These are phyloP conservation scores for Lophium mytilinum DNA, from an alignment of 495 filamentous ascomycete species.

Conservation along the genomic window DNA sequence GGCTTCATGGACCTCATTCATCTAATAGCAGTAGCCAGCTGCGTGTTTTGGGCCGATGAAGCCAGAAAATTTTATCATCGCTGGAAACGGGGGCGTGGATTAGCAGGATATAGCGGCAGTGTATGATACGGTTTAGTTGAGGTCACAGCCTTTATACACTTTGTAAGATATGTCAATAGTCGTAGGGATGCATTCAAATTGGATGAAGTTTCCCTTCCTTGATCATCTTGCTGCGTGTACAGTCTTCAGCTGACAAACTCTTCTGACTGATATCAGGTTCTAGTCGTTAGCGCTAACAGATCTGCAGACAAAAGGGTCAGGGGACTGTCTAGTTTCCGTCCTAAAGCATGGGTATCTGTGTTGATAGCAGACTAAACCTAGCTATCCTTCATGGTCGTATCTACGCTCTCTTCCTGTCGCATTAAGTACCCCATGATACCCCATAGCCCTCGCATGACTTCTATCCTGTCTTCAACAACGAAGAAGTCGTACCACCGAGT, in stretches of 20 bases:
- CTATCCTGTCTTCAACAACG: conserved; percentile 54
- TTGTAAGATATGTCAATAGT: no score
- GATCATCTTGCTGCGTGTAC: no score
- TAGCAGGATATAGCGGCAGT: conserved; percentile 39
- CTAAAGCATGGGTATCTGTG: no score
- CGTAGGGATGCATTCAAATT: no score
- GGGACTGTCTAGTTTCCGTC: no score
- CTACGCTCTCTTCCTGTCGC: conserved; percentile 36
- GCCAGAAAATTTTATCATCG: conserved; percentile 59
- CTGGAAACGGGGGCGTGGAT: conserved; percentile 26
- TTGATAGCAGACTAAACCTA: background rate
- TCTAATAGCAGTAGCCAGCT: conserved; percentile 66
- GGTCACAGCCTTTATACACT: background rate
- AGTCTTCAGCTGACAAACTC: no score
- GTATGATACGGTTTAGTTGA: conserved; percentile 27
- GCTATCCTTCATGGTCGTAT: conserved; percentile 25
- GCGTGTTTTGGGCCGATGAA: conserved; percentile 94
- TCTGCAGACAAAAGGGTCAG: no score
- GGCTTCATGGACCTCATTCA: conserved; percentile 60
- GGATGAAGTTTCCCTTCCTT: no score
- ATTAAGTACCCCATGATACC: conserved; percentile 64
- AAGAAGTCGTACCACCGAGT: conserved; percentile 77
- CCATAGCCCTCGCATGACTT: conserved; percentile 69
- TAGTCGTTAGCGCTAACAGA: no score
- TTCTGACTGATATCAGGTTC: no score